Conservation (phyloP, 2,329 filamentous ascomycete genomes). For the Calycina marina region DNA sequence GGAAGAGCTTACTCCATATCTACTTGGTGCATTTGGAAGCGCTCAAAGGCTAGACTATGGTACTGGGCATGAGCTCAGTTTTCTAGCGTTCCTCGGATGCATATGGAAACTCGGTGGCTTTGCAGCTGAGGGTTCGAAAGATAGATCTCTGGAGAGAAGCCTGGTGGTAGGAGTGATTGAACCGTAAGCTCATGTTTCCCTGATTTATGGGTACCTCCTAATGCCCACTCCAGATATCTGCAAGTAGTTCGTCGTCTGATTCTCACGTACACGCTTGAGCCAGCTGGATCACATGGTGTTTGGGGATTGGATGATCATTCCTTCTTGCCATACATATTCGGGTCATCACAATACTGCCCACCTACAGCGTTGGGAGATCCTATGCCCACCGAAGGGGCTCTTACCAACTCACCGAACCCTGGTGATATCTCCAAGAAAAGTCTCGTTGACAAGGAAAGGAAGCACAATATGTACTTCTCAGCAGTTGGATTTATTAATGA, state of each 20-base stretch:
- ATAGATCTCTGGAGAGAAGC: constrained; percentile 52
- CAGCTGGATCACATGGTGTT: constrained; percentile 89
- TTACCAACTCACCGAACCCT: constrained; percentile 56
- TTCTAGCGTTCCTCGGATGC: constrained; percentile 77
- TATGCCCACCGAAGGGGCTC: constrained; percentile 67
- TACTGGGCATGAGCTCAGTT: constrained; percentile 90
- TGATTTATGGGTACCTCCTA: neutral
- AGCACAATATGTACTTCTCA: constrained; percentile 77
- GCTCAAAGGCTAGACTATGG: constrained; percentile 85
- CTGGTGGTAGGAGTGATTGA: constrained; percentile 76
- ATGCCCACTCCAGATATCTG: constrained; percentile 47
- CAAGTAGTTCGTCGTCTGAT: constrained; percentile 70
- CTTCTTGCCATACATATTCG: constrained; percentile 88
- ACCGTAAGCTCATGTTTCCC: constrained; percentile 41
- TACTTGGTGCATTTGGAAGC: constrained; percentile 79
- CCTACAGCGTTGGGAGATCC: constrained; percentile 48
- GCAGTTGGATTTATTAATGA: constrained; percentile 95
- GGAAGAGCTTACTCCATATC: constrained; percentile 62
- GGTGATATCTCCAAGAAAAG: constrained; percentile 49
- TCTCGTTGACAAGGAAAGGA: constrained; percentile 51
- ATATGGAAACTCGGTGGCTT: constrained; percentile 88
- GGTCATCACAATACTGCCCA: constrained; percentile 76
- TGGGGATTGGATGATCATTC: constrained; percentile 98
- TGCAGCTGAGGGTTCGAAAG: constrained; percentile 30
- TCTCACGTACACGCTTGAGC: constrained; percentile 81